Evolutionary conservation across 2,329 filamentous ascomycete species (phyloP).

Genomic region (Zalaria obscura): DNA sequence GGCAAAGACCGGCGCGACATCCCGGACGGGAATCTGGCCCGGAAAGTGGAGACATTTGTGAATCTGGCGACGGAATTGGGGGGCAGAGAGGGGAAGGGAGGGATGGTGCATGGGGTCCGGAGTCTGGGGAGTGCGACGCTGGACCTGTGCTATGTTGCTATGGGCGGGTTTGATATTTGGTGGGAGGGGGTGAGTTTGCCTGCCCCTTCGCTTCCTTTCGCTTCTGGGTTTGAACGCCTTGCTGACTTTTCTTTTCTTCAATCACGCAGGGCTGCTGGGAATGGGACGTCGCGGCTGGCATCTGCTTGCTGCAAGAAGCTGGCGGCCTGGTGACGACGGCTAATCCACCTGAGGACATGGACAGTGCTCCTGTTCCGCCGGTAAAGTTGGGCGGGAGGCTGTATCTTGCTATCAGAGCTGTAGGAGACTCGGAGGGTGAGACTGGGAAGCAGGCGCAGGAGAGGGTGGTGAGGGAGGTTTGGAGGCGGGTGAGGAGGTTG

Average conservation of each 20-base stretch:
- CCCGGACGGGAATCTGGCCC: constrained; percentile 51
- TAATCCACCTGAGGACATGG: constrained; percentile 48
- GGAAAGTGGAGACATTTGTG: constrained; percentile 61
- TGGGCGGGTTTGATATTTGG: constrained; percentile 67
- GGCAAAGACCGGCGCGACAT: constrained; percentile 59
- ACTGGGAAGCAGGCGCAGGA: constrained; percentile 55
- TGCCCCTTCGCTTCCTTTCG: constrained; percentile 23
- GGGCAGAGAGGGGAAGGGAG: constrained; percentile 50
- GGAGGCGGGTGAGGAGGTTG: constrained; percentile 51
- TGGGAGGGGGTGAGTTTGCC: constrained; percentile 45
- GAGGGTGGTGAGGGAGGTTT: constrained; percentile 56
- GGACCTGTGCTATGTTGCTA: constrained; percentile 61
- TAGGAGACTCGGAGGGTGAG: constrained; percentile 46
- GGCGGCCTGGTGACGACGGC: constrained; percentile 61
- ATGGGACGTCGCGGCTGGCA: constrained; percentile 67
- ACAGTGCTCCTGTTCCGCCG: constrained; percentile 42
- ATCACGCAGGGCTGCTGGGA: constrained; percentile 46
- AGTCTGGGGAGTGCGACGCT: constrained; percentile 60
- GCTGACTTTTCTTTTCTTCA: constrained; percentile 3
- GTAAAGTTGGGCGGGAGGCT: constrained; percentile 51
- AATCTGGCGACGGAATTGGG: constrained; percentile 58
- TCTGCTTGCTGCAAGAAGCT: constrained; percentile 59
- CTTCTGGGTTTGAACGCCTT: not conserved
- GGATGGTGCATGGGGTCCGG: constrained; percentile 66
- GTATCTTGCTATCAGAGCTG: constrained; percentile 60